phyloP scores from a whole-genome alignment of 2,329 filamentous ascomycete species.

The Pseudogymnoascus sp. region DNA sequence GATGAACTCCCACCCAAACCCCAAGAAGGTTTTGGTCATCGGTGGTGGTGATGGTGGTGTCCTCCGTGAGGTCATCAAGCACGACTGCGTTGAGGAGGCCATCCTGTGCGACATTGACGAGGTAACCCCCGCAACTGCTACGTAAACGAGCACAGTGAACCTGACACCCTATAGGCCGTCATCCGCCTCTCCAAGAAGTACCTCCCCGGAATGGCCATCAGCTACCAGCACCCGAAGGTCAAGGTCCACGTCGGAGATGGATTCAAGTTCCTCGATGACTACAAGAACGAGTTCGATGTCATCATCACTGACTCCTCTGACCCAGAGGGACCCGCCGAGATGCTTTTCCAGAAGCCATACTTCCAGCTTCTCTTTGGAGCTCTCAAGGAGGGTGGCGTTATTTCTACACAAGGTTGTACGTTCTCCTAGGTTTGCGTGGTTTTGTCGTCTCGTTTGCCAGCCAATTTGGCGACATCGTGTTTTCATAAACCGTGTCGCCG shows the following conservation, averaged over 20 bases:
- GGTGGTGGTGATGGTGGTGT: constrained; percentile 96
- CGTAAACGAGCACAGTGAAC: not conserved
- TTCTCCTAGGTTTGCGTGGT: constrained; percentile 50
- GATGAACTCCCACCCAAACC: constrained; percentile 97
- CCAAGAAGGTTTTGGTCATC: constrained; percentile 97
- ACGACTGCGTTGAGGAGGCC: constrained; percentile 92
- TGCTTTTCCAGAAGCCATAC: constrained; percentile 97
- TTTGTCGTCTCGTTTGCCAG: constrained; percentile 10
- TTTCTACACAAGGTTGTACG: constrained; percentile 99
- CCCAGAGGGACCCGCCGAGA: constrained; percentile 92
- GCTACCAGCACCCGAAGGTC: constrained; percentile 89
- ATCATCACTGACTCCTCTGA: constrained; percentile 99
- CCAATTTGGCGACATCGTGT: not conserved
- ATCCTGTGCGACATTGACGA: constrained; percentile 98
- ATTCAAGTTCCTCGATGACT: constrained; percentile 96
- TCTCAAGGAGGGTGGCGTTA: constrained; percentile 90
- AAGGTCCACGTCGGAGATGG: constrained; percentile 91
- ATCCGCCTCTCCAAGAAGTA: constrained; percentile 98
- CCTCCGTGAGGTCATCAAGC: constrained; percentile 97
- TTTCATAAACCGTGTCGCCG: not conserved
- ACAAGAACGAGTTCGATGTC: constrained; percentile 96
- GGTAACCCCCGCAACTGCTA: constrained; percentile 34
- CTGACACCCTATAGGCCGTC: constrained; percentile 54
- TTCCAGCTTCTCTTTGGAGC: constrained; percentile 89
- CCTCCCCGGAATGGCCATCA: constrained; percentile 86